phyloP scores from a whole-genome alignment of 129 eudicot genomes.

The Lactuca sativa region DNA sequence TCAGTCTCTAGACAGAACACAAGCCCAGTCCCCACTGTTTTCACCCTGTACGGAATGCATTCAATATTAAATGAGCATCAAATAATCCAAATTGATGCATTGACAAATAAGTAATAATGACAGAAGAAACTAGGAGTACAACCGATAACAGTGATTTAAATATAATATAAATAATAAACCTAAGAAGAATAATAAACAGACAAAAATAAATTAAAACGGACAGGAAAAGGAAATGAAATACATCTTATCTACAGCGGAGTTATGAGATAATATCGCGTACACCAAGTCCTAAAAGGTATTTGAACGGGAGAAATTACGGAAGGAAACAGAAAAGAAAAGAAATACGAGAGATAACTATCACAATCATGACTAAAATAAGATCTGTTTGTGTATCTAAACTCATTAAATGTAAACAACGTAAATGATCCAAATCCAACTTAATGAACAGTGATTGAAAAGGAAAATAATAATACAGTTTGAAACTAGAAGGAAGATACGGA shows the following conservation, averaged over 20 bases:
- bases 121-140: neutral
- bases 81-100: too few species aligned
- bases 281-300: neutral
- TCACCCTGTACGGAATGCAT: slow-evolving; percentile 31
- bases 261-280: neutral
- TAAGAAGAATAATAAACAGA: neutral
- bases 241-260: neutral
- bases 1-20: slow-evolving; percentile 69
- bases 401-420: neutral
- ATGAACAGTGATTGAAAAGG: neutral
- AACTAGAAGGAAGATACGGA: neutral
- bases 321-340: neutral
- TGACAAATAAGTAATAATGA: neutral
- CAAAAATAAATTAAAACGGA: neutral
- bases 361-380: slow-evolving; percentile 1
- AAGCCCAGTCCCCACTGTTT: slow-evolving; percentile 43
- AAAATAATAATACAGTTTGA: neutral
- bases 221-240: neutral
- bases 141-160: neutral
- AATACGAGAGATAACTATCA: neutral
- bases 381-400: neutral
- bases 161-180: neutral
- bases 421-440: neutral
- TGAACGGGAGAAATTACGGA: neutral
- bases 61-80: neutral